Evolutionary conservation across 495 filamentous ascomycete species (phyloP), one percentile per base, ranked within the genome.

Genomic region (Penicillium malachiteum): DNA sequence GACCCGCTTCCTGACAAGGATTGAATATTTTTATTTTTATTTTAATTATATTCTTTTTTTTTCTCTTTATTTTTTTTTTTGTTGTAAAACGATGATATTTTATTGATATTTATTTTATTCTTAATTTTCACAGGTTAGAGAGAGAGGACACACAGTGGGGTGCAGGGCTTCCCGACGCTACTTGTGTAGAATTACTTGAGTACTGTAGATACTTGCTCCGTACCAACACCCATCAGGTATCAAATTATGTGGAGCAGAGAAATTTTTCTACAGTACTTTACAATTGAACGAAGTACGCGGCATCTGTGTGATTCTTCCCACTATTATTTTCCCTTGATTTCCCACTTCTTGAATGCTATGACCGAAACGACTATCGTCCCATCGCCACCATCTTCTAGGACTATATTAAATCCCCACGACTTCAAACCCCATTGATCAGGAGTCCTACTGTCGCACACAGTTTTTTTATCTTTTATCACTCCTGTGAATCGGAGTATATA

Each of bases 1-100:
- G 67, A 67, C 64, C 67, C 67, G 64, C 67, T 62, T 54, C 43
- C 38, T 48, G 56, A 56, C 56, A 55, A 56, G 57, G 59, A 54
- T 59, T 34, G 33, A 37, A 10, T 37, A 10, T 49, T 37, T 3
- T 5, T 17, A n/a, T 49, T 16, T 48, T 31, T 44, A 4, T 11
- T 44, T 30, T 30, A 11, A 30, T 44, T 30, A 5, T 30, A 26
- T 41, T 46, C 37, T 13, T 30, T 30, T 44, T 26, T 1, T 44
- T 30, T 44, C 12, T 44, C 13, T 18, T 30, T 30, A 21, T 50
- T 50, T 39, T 38, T 39, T 21, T 49, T 49, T 38, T 49, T 49
- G 7, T 38, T 50, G 18, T 52, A 6, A n/a, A 13, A 21, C 21
- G 4, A 26, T 26, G 21, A 26, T 26, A n/a, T n/a, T n/a, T n/a